Base-by-base conservation (phyloP, 495 filamentous ascomycete genomes). In the Xylaria flabelliformis region DNA sequence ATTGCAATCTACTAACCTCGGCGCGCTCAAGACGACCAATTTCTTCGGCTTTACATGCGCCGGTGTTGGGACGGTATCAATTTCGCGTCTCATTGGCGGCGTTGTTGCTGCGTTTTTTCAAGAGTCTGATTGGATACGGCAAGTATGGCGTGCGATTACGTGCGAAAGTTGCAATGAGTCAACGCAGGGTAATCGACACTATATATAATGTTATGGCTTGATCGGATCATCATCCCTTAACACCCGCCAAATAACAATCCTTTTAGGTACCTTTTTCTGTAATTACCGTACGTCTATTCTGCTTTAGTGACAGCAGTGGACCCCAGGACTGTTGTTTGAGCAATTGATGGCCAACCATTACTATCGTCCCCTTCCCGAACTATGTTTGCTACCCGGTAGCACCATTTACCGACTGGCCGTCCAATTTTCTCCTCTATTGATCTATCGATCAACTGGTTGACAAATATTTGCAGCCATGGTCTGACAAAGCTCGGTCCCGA, bases 11-110 rank as follows among this genome's bases (percentile, higher is more conserved):
- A 36, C 75, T 59, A 42, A 79, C 77, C 75, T 76, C 26, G 76
- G 73, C 53, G 77, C 74, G 41, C 74, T 78, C 32, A 77, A 67
- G 62, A 79, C 74, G 48, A 77, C 69, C 32, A 79, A 62, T 67
- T 79, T 79, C 71, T 76, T 79, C 26, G 72, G 72, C 65, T 75
- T 48, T 21, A 77, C 53, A 24, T 74, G 67, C 15, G 67, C 59
- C n/a, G 76, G 76, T 0, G 72, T 74, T 26, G 76, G 74, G 50
- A 79, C 8, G 15, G 36, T 68, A 63, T 79, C 78, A 61, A 79
- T 73, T 34, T 69, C 34, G 50, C 78, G 78, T 64, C 73, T n/a
- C 78, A 78, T 72, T 76, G 42, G 64, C 34, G 70, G 68, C 26
- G 29, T 8, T 50, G 59, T 29, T 4, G 36, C 24, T 15, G 46